A percentile compares a stretch with the other conserved stretches of the same genome.
These are phyloP conservation scores for Jasminum sambac DNA, from an alignment of 257 asterid genomes.

Conservation along the genomic window DNA sequence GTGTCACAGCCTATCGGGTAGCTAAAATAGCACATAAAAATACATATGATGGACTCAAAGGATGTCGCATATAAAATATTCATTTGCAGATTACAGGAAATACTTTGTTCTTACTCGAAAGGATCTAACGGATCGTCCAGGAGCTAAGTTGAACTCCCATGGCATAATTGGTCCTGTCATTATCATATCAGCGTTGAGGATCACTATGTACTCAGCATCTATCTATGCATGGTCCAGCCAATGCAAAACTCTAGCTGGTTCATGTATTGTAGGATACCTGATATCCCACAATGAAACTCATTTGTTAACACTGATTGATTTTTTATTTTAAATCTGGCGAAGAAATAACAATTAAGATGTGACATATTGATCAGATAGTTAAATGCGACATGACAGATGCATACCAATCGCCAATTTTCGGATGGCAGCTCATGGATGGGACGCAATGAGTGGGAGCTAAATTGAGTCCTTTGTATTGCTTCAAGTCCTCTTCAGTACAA, in stretches of 20 bases:
- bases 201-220: constrained; percentile 89
- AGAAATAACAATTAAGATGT: too few species aligned
- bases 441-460: constrained; percentile 94
- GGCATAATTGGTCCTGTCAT: constrained; percentile 95
- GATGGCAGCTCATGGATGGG: constrained; percentile 99
- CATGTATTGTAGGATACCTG: constrained; percentile 98
- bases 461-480: constrained; percentile 83
- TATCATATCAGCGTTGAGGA: constrained; percentile 92
- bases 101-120: constrained; percentile 60
- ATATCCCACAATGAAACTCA: constrained; percentile 21
- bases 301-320: neutral
- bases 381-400: too few species aligned
- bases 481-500: constrained; percentile 87
- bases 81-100: neutral
- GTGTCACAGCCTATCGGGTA: constrained; percentile 96
- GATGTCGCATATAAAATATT: constrained; percentile 1
- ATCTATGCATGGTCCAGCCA: constrained; percentile 90
- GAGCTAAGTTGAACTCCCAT: constrained; percentile 90
- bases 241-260: constrained; percentile 95
- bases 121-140: constrained; percentile 85
- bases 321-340: too few species aligned
- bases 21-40: constrained; percentile 38
- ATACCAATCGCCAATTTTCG: constrained; percentile 94
- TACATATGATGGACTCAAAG: neutral
- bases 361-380: too few species aligned